Conservation (phyloP, 352 stramenopile genomes). For the Globisporangium nunn region DNA sequence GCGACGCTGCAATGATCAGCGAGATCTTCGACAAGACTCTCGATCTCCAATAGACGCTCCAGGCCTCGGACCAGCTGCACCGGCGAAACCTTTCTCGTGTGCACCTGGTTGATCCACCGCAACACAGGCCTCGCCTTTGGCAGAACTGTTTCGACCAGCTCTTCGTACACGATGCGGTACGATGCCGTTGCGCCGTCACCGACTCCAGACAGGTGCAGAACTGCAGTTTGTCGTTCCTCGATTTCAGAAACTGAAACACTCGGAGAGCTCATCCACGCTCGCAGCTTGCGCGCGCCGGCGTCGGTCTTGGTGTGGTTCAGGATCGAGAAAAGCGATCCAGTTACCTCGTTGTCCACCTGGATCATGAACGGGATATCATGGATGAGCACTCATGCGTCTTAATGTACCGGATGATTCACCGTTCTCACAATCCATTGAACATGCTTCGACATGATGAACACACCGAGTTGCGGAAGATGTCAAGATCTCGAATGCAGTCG, state of each 20-base stretch:
- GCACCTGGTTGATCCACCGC: background rate
- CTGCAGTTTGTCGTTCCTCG: background rate
- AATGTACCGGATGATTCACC: too few species aligned
- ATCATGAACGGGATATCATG: background rate
- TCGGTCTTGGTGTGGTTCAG: background rate
- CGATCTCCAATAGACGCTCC: background rate
- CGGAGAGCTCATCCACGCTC: background rate
- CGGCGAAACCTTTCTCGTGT: background rate
- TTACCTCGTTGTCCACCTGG: background rate
- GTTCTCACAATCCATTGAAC: too few species aligned
- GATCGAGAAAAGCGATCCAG: background rate
- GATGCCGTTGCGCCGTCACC: background rate
- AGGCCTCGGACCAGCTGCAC: background rate
- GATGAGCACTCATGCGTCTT: background rate
- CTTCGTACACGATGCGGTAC: background rate
- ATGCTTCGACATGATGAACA: constrained; percentile 7
- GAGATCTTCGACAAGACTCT: background rate
- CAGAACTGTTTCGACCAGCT: background rate
- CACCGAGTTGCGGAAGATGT: constrained; percentile 37
- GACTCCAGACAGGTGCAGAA: background rate
- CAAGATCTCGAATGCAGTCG: constrained; percentile 24
- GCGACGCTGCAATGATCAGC: background rate
- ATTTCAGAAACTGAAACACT: background rate
- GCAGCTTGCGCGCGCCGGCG: background rate
- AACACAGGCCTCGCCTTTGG: background rate